Percentiles rank a stretch among this genome's conserved stretches.
Evolutionary conservation across 345 rosid genomes (phyloP).

Genomic region (Salix arbutifolia): DNA sequence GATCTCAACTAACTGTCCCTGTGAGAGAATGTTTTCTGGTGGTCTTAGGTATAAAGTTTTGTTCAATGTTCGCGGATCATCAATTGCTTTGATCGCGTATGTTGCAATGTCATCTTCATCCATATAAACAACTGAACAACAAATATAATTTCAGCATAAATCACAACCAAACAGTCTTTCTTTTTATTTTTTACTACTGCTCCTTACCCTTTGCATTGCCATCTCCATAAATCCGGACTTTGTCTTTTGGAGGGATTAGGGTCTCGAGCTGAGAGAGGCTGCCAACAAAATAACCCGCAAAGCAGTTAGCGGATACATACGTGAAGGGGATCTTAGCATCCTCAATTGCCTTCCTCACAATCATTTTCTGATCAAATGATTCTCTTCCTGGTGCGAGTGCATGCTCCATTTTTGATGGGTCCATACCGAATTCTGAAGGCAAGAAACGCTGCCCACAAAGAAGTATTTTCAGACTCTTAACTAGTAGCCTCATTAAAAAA

Average conservation of each 20-base stretch:
- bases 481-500: neutral
- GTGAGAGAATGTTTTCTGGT: conserved; percentile 55
- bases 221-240: conserved; percentile 55
- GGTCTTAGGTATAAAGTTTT: conserved; percentile 61
- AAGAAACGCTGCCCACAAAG: conserved; percentile 50
- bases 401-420: conserved; percentile 64
- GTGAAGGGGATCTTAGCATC: conserved; percentile 77
- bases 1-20: conserved; percentile 43
- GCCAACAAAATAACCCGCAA: conserved; percentile 69
- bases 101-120: conserved; percentile 71
- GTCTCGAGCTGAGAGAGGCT: conserved; percentile 59
- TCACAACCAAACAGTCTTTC: neutral
- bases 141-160: neutral
- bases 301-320: conserved; percentile 68
- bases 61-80: conserved; percentile 64
- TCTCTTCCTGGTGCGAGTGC: conserved; percentile 80
- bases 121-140: conserved; percentile 42
- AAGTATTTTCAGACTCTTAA: neutral
- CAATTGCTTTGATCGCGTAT: conserved; percentile 57
- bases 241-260: conserved; percentile 59
- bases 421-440: conserved; percentile 91
- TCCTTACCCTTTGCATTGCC: conserved; percentile 65
- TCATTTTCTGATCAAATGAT: conserved; percentile 77
- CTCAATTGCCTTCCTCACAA: conserved; percentile 66
- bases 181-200: neutral